Percentiles rank a stretch among this genome's conserved stretches.
phyloP scores from a whole-genome alignment of 1,284 basidiomycete species.

The Sutorius eximius region DNA sequence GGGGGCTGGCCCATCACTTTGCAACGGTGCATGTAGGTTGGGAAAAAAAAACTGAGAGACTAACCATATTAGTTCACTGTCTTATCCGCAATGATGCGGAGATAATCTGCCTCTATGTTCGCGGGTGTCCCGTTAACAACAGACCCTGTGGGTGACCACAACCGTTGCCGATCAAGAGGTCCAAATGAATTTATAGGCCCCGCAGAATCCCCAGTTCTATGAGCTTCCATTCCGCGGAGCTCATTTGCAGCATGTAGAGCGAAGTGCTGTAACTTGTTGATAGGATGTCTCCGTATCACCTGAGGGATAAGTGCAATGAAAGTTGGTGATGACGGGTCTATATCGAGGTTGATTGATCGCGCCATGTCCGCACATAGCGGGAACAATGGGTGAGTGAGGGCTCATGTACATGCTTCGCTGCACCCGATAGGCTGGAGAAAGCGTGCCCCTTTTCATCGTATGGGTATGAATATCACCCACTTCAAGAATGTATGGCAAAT shows the following conservation, averaged over 20 bases:
- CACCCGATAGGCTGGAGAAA: not conserved
- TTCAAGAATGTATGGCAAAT: not conserved
- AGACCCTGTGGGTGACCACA: not conserved
- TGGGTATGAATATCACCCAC: conserved; percentile 1
- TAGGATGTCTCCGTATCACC: not conserved
- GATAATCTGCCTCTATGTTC: conserved; percentile 19
- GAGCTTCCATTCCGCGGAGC: conserved; percentile 26
- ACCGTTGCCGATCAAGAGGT: conserved; percentile 8
- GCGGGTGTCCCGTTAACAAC: conserved; percentile 10
- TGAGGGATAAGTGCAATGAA: conserved; percentile 3
- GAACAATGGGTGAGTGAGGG: not conserved
- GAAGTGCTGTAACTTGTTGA: conserved; percentile 3
- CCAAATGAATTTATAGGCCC: conserved; percentile 17
- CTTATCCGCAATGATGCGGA: conserved; percentile 17
- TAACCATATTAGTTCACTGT: conserved; percentile 9
- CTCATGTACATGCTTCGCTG: not conserved
- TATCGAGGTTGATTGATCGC: conserved; percentile 16
- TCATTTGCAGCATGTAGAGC: not conserved
- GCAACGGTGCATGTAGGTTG: not conserved
- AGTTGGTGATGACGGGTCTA: not conserved
- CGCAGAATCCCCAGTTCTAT: conserved; percentile 12
- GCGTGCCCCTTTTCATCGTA: not conserved
- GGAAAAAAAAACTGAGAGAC: conserved; percentile 9
- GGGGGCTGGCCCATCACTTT: not conserved
- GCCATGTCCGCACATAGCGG: conserved; percentile 2